These are phyloP conservation scores for Leccinum griseonigrum DNA, from an alignment of 1,284 basidiomycete genomes.

Conservation along the genomic window DNA sequence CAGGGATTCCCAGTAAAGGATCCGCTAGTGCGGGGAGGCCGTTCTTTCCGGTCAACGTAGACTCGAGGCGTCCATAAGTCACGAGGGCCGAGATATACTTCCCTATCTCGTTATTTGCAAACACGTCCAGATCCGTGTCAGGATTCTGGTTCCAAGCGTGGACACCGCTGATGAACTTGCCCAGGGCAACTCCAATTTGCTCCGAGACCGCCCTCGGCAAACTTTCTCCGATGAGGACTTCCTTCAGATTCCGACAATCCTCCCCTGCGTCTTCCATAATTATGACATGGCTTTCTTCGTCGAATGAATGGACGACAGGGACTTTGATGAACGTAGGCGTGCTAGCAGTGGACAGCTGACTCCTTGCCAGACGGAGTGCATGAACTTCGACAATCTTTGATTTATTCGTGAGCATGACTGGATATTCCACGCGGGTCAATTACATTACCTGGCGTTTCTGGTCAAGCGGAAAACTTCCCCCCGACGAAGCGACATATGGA, in stretches of 20 bases:
- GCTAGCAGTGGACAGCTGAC: slow-evolving; percentile 24
- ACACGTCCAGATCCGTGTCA: slow-evolving; percentile 32
- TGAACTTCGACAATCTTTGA: slow-evolving; percentile 50
- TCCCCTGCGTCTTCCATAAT: slow-evolving; percentile 62
- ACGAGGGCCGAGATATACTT: slow-evolving; percentile 41
- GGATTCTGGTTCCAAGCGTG: slow-evolving; percentile 43
- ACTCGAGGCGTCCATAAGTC: slow-evolving; percentile 49
- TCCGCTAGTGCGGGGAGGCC: slow-evolving; percentile 35
- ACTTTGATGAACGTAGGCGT: slow-evolving; percentile 42
- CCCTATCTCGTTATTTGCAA: slow-evolving; percentile 42
- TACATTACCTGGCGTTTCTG: slow-evolving; percentile 51
- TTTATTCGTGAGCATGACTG: slow-evolving; percentile 2
- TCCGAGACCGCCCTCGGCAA: slow-evolving; percentile 35
- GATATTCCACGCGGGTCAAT: background rate
- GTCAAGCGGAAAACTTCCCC: slow-evolving; percentile 35
- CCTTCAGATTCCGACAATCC: slow-evolving; percentile 44
- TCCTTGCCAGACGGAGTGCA: slow-evolving; percentile 42
- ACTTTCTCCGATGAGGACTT: slow-evolving; percentile 40
- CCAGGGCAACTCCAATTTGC: slow-evolving; percentile 49
- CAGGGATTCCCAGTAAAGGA: slow-evolving; percentile 39
- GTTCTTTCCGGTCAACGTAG: slow-evolving; percentile 40
- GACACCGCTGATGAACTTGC: slow-evolving; percentile 47
- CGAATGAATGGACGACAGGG: slow-evolving; percentile 49
- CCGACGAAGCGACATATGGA: slow-evolving; percentile 36
- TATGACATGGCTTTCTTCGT: slow-evolving; percentile 45